Base-by-base conservation (phyloP, 805 yeast genomes). In the Cyberlindnera xylosilytica region DNA sequence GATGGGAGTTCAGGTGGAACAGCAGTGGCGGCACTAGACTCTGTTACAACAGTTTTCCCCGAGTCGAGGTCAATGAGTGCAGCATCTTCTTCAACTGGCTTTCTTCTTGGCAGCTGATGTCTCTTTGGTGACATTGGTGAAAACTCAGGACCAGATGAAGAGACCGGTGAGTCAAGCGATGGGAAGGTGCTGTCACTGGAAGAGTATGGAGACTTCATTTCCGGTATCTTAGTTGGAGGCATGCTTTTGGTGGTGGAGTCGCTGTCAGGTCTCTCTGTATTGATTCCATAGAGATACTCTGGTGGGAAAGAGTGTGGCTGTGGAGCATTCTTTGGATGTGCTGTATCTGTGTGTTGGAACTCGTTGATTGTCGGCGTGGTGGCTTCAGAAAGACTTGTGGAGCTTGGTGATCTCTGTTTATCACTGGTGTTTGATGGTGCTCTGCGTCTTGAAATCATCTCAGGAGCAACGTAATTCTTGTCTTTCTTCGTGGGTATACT, bases 371-470 rank as follows among this genome's bases (percentile, higher is more conserved):
- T 34, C 1, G 37, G 19, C 2, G 24, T 34, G 2, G 30, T 27
- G 29, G n/a, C n/a, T 2, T 29, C 44, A 4, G 9, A 13, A 16
- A 12, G 17, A 20, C 41, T 39, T 2, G 24, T 15, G 3, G 13
- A 17, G 6, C 39, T 24, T 3, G 28, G 37, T 13, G 40, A 31
- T 15, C 46, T 47, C 5, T 30, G 42, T 5, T 48, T 28, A 13
- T 16, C 32, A 28, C 53, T 49, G 0, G 51, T 23, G 28, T 37
- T 39, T 45, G 63, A 45, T 58, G 61, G 45, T 13, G 49, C 45
- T 12, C 69, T 62, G 53, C 84, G 66, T 56, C 86, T 65, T 20
- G 69, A 77, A n/a, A 81, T 81, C 87, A 81, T 81, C 54, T 81
- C 86, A 0, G 87, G 87, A 0, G 81, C 76, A 10, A 22, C 16